A percentile compares a stretch with the other conserved stretches of the same genome.
Conservation (phyloP, 192 early-diverging fungal genomes). For the Gamsiella multidivaricata region DNA sequence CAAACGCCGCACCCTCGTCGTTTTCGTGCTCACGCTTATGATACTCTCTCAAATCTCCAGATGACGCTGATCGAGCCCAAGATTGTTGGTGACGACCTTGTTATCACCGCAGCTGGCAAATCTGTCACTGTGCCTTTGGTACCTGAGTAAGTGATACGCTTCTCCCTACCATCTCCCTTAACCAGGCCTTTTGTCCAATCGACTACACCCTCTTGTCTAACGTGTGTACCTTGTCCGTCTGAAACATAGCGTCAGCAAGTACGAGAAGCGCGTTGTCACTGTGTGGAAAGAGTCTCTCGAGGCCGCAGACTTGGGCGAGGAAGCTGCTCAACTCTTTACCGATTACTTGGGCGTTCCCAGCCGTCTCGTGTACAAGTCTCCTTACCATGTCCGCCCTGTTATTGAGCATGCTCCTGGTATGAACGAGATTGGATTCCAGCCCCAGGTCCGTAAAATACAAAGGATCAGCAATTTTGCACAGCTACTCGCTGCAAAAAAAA, state of each 20-base stretch:
- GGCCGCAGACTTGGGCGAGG: conserved; percentile 73
- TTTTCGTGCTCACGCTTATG: background rate
- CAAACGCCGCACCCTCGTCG: background rate
- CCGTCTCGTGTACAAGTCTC: conserved; percentile 64
- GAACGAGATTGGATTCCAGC: conserved; percentile 32
- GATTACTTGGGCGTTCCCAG: conserved; percentile 56
- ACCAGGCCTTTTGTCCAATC: background rate
- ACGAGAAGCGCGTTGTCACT: conserved; percentile 30
- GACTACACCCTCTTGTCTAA: background rate
- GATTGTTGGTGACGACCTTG: conserved; percentile 36
- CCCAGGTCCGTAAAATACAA: conserved; percentile 28
- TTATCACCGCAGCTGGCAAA: conserved; percentile 37
- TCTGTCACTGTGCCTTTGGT: conserved; percentile 35
- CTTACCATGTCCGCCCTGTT: conserved; percentile 51
- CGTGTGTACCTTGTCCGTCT: too few species aligned
- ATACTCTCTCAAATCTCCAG: conserved; percentile 1
- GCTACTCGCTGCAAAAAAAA: too few species aligned
- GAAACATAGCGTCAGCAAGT: conserved; percentile 33
- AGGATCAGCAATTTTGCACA: too few species aligned
- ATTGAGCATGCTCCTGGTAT: conserved; percentile 59
- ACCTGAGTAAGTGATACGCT: conserved; percentile 36
- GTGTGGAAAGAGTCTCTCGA: conserved; percentile 57
- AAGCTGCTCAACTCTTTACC: conserved; percentile 67
- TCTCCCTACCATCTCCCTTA: background rate
- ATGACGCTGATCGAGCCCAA: conserved; percentile 33